phyloP scores from a whole-genome alignment of 371 early-diverging fungal genomes.

The Gilbertella persicaria region DNA sequence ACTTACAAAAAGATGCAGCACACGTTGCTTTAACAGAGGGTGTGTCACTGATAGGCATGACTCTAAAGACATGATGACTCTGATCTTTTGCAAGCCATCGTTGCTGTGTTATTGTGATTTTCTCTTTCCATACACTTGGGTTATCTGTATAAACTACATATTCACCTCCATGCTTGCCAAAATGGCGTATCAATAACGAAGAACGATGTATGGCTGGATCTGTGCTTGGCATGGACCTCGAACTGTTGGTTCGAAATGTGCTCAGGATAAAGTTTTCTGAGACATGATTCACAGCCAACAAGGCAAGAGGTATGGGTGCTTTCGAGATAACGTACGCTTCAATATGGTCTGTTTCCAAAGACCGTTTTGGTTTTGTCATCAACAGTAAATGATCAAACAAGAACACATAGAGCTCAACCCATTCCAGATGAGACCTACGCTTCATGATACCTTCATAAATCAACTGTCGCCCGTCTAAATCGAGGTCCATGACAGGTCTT shows the following conservation, averaged over 20 bases:
- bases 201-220: constrained; percentile 4
- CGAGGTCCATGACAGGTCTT: constrained; percentile 36
- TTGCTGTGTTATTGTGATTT: constrained; percentile 5
- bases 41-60: constrained; percentile 5
- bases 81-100: not conserved
- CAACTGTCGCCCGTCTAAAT: constrained; percentile 67
- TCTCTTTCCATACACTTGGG: constrained; percentile 13
- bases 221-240: not conserved
- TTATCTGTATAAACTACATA: constrained; percentile 11
- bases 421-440: constrained; percentile 66
- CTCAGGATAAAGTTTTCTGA: constrained; percentile 20
- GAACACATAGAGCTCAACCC: constrained; percentile 71
- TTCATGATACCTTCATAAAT: constrained; percentile 82
- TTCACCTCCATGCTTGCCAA: constrained; percentile 9
- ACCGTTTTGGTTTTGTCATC: constrained; percentile 64
- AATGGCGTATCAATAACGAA: constrained; percentile 9
- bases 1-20: constrained; percentile 50
- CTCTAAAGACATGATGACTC: not conserved
- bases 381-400: constrained; percentile 86
- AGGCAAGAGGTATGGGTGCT: constrained; percentile 54
- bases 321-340: constrained; percentile 42
- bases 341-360: constrained; percentile 23
- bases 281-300: constrained; percentile 39
- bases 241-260: constrained; percentile 5
- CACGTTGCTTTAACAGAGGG: constrained; percentile 48